Conservation (phyloP, 2,329 filamentous ascomycete species). For the Colletotrichum karsti region DNA sequence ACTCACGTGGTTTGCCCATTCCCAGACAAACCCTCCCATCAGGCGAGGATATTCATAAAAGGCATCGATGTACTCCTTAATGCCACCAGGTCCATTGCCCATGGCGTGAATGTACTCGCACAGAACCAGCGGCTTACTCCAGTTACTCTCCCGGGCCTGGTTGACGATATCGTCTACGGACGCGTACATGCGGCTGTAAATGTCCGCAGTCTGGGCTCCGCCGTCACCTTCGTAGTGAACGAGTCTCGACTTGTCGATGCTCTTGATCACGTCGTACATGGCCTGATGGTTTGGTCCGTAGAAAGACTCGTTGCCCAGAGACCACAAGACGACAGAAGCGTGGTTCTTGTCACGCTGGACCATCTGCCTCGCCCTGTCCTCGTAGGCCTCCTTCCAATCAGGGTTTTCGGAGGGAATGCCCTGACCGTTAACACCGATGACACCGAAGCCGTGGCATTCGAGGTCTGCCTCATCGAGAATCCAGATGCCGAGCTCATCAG, state of each 20-base stretch:
- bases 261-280: slow-evolving; percentile 72
- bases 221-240: slow-evolving; percentile 74
- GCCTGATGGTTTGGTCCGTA: slow-evolving; percentile 73
- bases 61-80: slow-evolving; percentile 72
- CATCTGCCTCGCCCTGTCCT: slow-evolving; percentile 72
- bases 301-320: slow-evolving; percentile 76
- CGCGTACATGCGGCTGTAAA: slow-evolving; percentile 74
- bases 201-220: slow-evolving; percentile 65
- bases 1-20: slow-evolving; percentile 68
- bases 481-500: slow-evolving; percentile 71
- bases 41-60: slow-evolving; percentile 61
- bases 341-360: slow-evolving; percentile 69
- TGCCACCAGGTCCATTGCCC: slow-evolving; percentile 75
- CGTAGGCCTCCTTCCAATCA: slow-evolving; percentile 69
- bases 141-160: slow-evolving; percentile 49
- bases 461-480: slow-evolving; percentile 67
- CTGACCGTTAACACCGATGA: slow-evolving; percentile 49
- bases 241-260: slow-evolving; percentile 62
- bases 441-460: slow-evolving; percentile 61
- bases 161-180: slow-evolving; percentile 54
- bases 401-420: slow-evolving; percentile 68
- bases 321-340: slow-evolving; percentile 75
- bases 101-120: slow-evolving; percentile 70
- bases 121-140: slow-evolving; percentile 65
- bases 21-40: slow-evolving; percentile 74